A percentile compares a stretch with the other conserved stretches of the same genome.
phyloP scores from a whole-genome alignment of 805 yeast genomes.

The Candida golubevii region DNA sequence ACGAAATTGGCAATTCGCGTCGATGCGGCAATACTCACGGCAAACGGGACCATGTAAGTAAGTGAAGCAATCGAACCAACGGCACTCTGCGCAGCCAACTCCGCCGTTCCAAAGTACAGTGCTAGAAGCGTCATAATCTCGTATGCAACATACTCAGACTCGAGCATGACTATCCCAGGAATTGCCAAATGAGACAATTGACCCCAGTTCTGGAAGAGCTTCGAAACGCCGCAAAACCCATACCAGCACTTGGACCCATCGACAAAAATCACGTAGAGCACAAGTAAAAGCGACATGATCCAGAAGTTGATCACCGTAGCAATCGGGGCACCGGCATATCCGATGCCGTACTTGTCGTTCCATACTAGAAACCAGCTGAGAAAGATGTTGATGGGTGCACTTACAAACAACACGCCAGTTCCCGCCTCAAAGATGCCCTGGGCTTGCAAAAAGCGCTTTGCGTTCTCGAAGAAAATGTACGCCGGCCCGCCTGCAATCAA shows the following conservation, averaged over 20 bases:
- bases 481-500: slow-evolving; percentile 40
- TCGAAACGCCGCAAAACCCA: slow-evolving; percentile 43
- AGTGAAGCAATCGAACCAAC: slow-evolving; percentile 44
- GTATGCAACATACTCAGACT: slow-evolving; percentile 43
- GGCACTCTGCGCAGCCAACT: slow-evolving; percentile 50
- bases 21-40: slow-evolving; percentile 41
- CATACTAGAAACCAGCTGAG: slow-evolving; percentile 42
- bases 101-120: slow-evolving; percentile 45
- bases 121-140: slow-evolving; percentile 45
- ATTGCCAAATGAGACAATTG: slow-evolving; percentile 34
- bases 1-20: slow-evolving; percentile 44
- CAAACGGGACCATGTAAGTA: slow-evolving; percentile 44
- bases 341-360: slow-evolving; percentile 36
- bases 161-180: slow-evolving; percentile 45
- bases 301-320: slow-evolving; percentile 41
- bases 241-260: slow-evolving; percentile 73
- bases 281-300: slow-evolving; percentile 34
- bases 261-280: slow-evolving; percentile 34
- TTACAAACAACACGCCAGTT: slow-evolving; percentile 37
- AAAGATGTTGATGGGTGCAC: slow-evolving; percentile 40
- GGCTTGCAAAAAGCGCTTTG: slow-evolving; percentile 41
- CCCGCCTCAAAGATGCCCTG: slow-evolving; percentile 48
- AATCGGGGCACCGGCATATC: slow-evolving; percentile 42
- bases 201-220: slow-evolving; percentile 35
- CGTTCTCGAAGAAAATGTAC: slow-evolving; percentile 39